phyloP scores from a whole-genome alignment of 1,284 basidiomycete species.

The Tilletia setariae region DNA sequence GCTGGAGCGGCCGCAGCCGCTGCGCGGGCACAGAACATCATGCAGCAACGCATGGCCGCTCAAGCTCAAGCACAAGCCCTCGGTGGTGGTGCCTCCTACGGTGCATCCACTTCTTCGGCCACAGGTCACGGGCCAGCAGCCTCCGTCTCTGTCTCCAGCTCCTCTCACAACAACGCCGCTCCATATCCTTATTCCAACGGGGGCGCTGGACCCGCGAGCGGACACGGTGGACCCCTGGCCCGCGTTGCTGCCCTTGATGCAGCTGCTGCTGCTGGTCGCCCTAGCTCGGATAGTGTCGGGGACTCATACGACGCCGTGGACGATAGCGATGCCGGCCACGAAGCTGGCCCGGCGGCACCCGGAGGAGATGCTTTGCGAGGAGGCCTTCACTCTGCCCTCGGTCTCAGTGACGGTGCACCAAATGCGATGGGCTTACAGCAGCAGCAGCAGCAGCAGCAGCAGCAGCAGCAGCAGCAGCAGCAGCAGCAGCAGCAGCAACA shows the following conservation, averaged over 20 bases:
- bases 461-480: slow-evolving; percentile 1
- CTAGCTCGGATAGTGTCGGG: background rate
- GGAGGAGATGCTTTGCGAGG: background rate
- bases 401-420: background rate
- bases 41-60: slow-evolving; percentile 44
- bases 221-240: background rate
- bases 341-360: background rate
- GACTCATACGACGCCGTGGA: slow-evolving; percentile 1
- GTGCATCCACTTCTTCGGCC: background rate
- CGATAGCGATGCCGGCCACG: slow-evolving; percentile 4
- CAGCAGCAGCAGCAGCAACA: slow-evolving; percentile 1
- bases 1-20: background rate
- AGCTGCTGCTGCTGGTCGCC: background rate
- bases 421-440: background rate
- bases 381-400: background rate
- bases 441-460: slow-evolving; percentile 8
- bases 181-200: background rate
- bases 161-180: slow-evolving; percentile 7
- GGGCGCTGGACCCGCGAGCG: background rate
- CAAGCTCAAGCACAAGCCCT: slow-evolving; percentile 35
- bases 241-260: slow-evolving; percentile 5
- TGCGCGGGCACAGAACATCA: slow-evolving; percentile 27
- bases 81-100: slow-evolving; percentile 13
- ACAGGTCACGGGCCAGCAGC: no score
- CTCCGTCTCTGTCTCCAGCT: background rate